Evolutionary conservation across 805 yeast species (phyloP), one percentile per base, ranked within the genome.

Genomic region (Brettanomyces naardenensis): DNA sequence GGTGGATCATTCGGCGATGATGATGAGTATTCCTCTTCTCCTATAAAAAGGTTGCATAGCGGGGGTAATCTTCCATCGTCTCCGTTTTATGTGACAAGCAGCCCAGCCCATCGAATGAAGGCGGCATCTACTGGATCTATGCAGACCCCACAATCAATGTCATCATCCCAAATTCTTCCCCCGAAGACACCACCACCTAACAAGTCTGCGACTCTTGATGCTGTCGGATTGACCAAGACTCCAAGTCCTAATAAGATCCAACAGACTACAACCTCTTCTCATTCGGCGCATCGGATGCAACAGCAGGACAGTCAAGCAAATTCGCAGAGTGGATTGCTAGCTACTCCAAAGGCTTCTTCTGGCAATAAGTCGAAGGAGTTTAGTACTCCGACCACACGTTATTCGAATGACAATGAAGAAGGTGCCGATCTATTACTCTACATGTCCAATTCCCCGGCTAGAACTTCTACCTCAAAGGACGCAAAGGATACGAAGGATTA

Each of bases 351-450:
- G 36, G 39, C 54, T 10, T 26, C 44, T 3, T 39, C 43, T 10
- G 19, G 20, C 11, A 44, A 39, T 18, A 27, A 15, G 3, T 36
- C 37, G 17, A 40, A 39, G 4, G 53, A 51, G 17, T 53, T 58
- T 42, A 56, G 53, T 34, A 59, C 64, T 2, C 64, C 65, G 13
- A 49, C 47, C 33, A 41, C 52, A 7, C 49, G 45, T 27, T 55
- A 44, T 36, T 36, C 36, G 11, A 47, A 49, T 31, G 62, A 58
- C 14, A 52, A 45, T 31, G 60, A 55, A 35, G 92, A 83, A 58
- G 95, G 94, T 11, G 95, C 94, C 1, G 90, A 81, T 54, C 61
- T 86, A 43, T 68, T 86, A 44, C 72, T 86, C 75, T 86, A 75
- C 57, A 64, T 86, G 47, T 94, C 95, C 2, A 81, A 89, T 5